phyloP scores from a whole-genome alignment of 2,329 filamentous ascomycete genomes.

The Rhinocladiella similis region DNA sequence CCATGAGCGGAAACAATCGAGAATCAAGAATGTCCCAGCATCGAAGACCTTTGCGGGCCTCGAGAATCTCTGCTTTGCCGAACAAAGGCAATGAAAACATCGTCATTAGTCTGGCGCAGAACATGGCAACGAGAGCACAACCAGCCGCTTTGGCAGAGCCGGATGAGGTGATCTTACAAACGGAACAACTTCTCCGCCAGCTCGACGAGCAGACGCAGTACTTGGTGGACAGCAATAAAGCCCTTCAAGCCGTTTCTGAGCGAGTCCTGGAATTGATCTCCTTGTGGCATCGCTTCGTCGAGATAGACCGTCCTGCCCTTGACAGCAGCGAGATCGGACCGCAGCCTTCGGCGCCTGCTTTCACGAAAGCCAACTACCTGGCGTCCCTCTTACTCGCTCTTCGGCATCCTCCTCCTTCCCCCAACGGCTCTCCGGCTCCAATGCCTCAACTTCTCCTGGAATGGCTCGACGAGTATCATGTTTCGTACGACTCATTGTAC shows the following conservation, averaged over 20 bases:
- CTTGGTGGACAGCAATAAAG: slow-evolving; percentile 34
- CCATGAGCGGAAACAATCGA: slow-evolving; percentile 37
- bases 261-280: slow-evolving; percentile 19
- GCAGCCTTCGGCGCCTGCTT: slow-evolving; percentile 59
- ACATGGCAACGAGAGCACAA: slow-evolving; percentile 59
- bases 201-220: slow-evolving; percentile 56
- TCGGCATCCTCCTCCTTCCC: slow-evolving; percentile 64
- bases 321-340: slow-evolving; percentile 62
- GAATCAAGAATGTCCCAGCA: slow-evolving; percentile 35
- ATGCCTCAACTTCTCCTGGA: slow-evolving; percentile 77
- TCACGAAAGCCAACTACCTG: slow-evolving; percentile 77
- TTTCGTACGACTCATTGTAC: slow-evolving; percentile 68
- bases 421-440: slow-evolving; percentile 37
- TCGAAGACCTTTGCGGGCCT: slow-evolving; percentile 16
- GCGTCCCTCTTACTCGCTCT: slow-evolving; percentile 75
- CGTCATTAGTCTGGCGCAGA: slow-evolving; percentile 71
- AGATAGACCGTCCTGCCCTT: slow-evolving; percentile 37
- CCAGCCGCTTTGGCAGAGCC: slow-evolving; percentile 66
- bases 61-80: slow-evolving; percentile 29
- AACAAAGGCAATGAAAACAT: slow-evolving; percentile 57
- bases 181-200: slow-evolving; percentile 68
- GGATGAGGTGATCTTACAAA: slow-evolving; percentile 70
- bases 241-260: slow-evolving; percentile 21
- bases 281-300: slow-evolving; percentile 35
- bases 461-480: slow-evolving; percentile 78